Evolutionary conservation across 1,284 basidiomycete genomes (phyloP), one percentile per base, ranked within the genome.

Genomic region (Ceratobasidium sp.): DNA sequence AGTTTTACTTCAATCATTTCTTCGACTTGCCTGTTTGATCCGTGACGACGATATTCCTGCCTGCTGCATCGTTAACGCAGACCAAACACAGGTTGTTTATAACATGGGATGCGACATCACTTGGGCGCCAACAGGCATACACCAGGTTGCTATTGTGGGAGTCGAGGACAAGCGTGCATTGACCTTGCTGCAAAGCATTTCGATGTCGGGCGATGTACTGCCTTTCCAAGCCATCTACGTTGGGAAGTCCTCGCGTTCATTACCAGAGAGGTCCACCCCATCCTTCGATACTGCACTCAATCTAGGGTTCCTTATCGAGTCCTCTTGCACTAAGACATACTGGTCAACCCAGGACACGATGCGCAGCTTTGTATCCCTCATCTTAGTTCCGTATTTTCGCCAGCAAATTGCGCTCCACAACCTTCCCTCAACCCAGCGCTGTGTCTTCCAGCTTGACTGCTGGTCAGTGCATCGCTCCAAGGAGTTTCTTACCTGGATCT

Each of bases 391-490:
- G 1, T 81, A 82, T 73, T 81, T 82, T 46, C 59, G 77, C 0
- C 9, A 32, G 1, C 72, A 73, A 23, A 81, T 80, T 55, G 54
- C 35, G 0, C 9, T 7, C 9, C 11, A n/a, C 14, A 28, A 21
- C 28, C 59, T 62, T n/a, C 59, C 59, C 23, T 14, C 8, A 9
- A 41, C 30, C 13, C 55, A 72, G 30, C 44, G 21, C 3, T 76
- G 77, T 8, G 70, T 84, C 8, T 73, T 73, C 47, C 59, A 72
- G 9, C 79, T 84, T 57, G 82, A 85, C 72, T 75, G 78, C 11
- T 84, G 81, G 81, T 78, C 80, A 1, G 82, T 84, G 1, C 83
- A 85, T 73, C 75, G 78, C 0, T 80, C 79, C 9, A 28, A 77
- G 1, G 79, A 80, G 54, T 84, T 84, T 73, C 74, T 76, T 0